Base-by-base conservation (phyloP, 441 rosid species). In the Syzygium syzygioides region DNA sequence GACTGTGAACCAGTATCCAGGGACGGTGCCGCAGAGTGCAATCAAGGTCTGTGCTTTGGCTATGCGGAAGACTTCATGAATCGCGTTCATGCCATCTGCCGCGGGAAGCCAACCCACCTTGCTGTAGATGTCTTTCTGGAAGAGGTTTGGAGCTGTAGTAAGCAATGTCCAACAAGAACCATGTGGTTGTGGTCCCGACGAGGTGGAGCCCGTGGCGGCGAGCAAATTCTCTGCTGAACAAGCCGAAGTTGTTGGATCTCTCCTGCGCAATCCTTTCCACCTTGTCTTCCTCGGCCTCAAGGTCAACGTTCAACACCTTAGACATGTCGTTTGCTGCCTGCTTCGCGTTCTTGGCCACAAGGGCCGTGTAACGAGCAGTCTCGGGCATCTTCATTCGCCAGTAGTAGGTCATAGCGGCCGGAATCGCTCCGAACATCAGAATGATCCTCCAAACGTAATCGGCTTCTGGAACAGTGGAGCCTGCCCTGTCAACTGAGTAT, bases 311-410 rank as follows among this genome's bases (percentile, higher is more conserved):
- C 60, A 87, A 53, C 28, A 87, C 85, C 56, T 55, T 71, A 41
- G 88, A 87, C 88, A 87, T 87, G 84, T 87, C 88, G 19, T 55
- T 17, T 6, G 88, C 88, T 5, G 88, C 88, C 45, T 87, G 64
- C 30, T 87, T 54, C 1, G 88, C 88, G 48, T 87, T 64, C 85
- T 71, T 71, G 26, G 88, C 88, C 50, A 87, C 88, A 0, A 87
- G 88, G 37, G 88, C 88, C 8, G 88, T 87, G 85, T 87, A 87
- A 48, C 88, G 88, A 54, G 88, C 88, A 23, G 88, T 87, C 37
- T 87, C 88, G 3, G 88, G 88, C 88, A 87, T 87, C 88, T 87
- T 87, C 88, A 87, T 62, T 26, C 88, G 56, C 88, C 88, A 87
- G 62, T 87, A 87, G 88, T 54, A 87, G 34, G 88, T 87, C 50